phyloP scores from a whole-genome alignment of 2,329 filamentous ascomycete species.

The Aureobasidium sp. region DNA sequence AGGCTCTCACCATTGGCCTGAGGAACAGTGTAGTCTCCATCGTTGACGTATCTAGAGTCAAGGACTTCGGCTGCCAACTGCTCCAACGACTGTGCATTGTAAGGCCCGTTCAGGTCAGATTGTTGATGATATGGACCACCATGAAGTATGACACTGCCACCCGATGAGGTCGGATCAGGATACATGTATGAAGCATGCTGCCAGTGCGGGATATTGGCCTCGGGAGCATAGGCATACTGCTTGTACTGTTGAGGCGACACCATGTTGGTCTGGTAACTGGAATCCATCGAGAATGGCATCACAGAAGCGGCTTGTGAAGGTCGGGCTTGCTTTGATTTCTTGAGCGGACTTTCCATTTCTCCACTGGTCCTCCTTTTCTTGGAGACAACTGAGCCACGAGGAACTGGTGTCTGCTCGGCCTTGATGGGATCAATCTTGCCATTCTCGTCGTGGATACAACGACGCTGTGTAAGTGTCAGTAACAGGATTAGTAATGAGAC shows the following conservation, averaged over 20 bases:
- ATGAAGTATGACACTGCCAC: constrained; percentile 11
- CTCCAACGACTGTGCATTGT: constrained; percentile 26
- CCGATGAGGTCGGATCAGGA: constrained; percentile 17
- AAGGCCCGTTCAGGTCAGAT: constrained; percentile 18
- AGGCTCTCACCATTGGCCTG: neutral
- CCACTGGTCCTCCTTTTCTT: constrained; percentile 45
- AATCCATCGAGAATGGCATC: constrained; percentile 9
- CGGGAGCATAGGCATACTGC: neutral
- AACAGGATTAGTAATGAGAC: constrained; percentile 16
- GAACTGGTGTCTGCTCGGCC: constrained; percentile 52
- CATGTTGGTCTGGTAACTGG: constrained; percentile 17
- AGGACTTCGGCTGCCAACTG: constrained; percentile 30
- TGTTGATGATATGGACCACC: constrained; percentile 20
- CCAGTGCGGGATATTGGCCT: constrained; percentile 17
- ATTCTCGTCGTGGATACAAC: constrained; percentile 58
- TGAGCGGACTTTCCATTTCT: constrained; percentile 25
- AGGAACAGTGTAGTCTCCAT: constrained; percentile 7
- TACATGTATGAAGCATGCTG: constrained; percentile 21
- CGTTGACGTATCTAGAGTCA: constrained; percentile 25
- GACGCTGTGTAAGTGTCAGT: constrained; percentile 40
- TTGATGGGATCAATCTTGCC: constrained; percentile 57
- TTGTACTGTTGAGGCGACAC: constrained; percentile 16
- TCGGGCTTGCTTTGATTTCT: constrained; percentile 17
- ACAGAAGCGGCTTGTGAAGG: neutral
- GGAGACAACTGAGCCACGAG: constrained; percentile 46